Percentiles rank a stretch among this genome's conserved stretches.
Evolutionary conservation across 2,329 filamentous ascomycete genomes (phyloP).

Genomic region (Aspergillus versicolor): DNA sequence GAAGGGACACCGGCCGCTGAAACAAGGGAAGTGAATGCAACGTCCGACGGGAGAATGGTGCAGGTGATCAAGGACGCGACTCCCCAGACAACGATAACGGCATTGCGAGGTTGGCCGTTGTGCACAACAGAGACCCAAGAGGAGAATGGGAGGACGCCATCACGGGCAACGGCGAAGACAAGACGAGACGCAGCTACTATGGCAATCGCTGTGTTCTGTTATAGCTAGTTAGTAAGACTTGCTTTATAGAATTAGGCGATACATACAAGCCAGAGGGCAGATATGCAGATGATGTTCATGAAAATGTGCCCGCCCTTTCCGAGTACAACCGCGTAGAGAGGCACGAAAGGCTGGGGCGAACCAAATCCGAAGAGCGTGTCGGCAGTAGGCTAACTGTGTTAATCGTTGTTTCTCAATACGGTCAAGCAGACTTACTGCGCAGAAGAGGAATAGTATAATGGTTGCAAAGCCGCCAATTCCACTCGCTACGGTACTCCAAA

Average conservation of each 20-base stretch:
- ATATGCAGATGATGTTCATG: slow-evolving; percentile 60
- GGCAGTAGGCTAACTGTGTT: slow-evolving; percentile 43
- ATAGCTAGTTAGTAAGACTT: background rate
- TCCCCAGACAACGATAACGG: slow-evolving; percentile 58
- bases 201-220: slow-evolving; percentile 58
- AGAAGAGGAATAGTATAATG: slow-evolving; percentile 61
- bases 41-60: slow-evolving; percentile 57
- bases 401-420: background rate
- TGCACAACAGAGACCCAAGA: slow-evolving; percentile 57
- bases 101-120: slow-evolving; percentile 59
- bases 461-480: slow-evolving; percentile 56
- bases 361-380: slow-evolving; percentile 54
- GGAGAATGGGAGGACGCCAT: slow-evolving; percentile 61
- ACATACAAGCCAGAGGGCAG: slow-evolving; percentile 52
- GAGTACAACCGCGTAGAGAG: slow-evolving; percentile 57
- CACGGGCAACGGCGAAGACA: slow-evolving; percentile 62
- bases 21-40: slow-evolving; percentile 56
- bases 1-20: slow-evolving; percentile 55
- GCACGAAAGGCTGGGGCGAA: slow-evolving; percentile 59
- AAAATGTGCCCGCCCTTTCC: slow-evolving; percentile 59
- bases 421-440: slow-evolving; percentile 42
- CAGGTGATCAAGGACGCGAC: slow-evolving; percentile 57
- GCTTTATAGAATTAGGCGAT: no score
- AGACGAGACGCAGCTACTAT: slow-evolving; percentile 61
- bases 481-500: slow-evolving; percentile 59